Evolutionary conservation across 352 stramenopile species (phyloP).

Genomic region (Phytophthora syringae): DNA sequence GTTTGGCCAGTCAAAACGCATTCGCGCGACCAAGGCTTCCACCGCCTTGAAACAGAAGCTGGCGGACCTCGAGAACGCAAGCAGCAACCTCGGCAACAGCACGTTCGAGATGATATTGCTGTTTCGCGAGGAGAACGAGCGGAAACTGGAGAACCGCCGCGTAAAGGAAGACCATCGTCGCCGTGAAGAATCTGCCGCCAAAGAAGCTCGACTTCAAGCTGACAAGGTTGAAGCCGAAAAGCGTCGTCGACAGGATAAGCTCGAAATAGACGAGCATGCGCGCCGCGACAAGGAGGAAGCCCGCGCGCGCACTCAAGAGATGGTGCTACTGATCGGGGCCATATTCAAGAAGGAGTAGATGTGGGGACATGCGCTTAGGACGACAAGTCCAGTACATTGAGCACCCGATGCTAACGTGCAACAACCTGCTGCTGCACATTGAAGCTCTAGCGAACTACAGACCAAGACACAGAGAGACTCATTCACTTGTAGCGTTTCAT

Average conservation of each 20-base stretch:
- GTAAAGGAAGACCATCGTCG: constrained; percentile 1
- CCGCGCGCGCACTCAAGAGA: not conserved
- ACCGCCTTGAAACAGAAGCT: not conserved
- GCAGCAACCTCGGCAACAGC: not conserved
- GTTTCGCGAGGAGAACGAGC: constrained; percentile 8
- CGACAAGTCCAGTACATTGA: not conserved
- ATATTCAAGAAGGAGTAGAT: constrained; percentile 4
- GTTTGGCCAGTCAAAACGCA: constrained; percentile 1
- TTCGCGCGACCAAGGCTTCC: not conserved
- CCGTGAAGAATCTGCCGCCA: not conserved
- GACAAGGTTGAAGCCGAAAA: constrained; percentile 10
- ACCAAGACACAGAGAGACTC: not conserved
- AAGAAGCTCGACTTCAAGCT: not conserved
- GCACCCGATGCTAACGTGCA: not conserved
- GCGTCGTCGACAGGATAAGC: constrained; percentile 4
- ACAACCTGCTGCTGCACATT: not conserved
- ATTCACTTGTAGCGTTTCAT: not conserved
- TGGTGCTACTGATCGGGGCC: constrained; percentile 1
- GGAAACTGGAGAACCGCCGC: constrained; percentile 1
- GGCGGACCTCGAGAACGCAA: not conserved
- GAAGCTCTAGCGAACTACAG: not conserved
- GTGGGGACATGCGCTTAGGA: not conserved
- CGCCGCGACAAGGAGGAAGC: constrained; percentile 11
- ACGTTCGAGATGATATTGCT: constrained; percentile 10
- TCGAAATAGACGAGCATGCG: constrained; percentile 3